Base-by-base conservation (phyloP, 1,139 yeast genomes). In the Yamadazyma spencermartinsiae region DNA sequence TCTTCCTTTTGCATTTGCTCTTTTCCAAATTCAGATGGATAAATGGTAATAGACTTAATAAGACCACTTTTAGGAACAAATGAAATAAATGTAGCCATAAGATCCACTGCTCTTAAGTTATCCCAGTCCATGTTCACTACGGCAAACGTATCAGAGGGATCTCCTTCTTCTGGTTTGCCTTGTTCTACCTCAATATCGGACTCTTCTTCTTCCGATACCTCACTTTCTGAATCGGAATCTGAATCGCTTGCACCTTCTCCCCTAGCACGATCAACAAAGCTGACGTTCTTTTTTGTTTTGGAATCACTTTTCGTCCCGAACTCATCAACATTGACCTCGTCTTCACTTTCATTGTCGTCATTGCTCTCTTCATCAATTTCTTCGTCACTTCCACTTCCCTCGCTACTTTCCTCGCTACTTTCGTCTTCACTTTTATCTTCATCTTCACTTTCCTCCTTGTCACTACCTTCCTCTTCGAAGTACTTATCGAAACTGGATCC, bases 111-210 rank as follows among this genome's bases (percentile, higher is more conserved):
- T 37, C 80, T 76, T 15, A 94, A 73, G 55, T 92, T 86, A 52
- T 94, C 99, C 98, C 98, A 94, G 58, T 94, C 98, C 76, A 94
- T 72, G 55, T 94, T 94, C 23, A 94, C 98, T 2, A 84, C 96
- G 0, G 98, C 98, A 56, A 94, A 73, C 4, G 86, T 68, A 26
- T 68, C 66, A 0, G 95, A 74, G 20, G 96, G 96, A 2, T 90
- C 97, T 31, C 96, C 95, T 43, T 80, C 82, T 36, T 86, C 92
- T 10, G 94, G 86, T 41, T 78, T 74, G 7, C 62, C 58, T 24
- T 67, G 69, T 48, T 82, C 90, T 2, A 70, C 49, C 45, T 80
- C 87, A 16, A 72, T 59, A 18, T 78, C 86, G 2, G 73, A 63
- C 13, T 72, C 82, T 4, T 60, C 60, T 4, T 50, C 57, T n/a